phyloP scores from a whole-genome alignment of 768 basidiomycete genomes.

The Xerocomellus dryophilus region DNA sequence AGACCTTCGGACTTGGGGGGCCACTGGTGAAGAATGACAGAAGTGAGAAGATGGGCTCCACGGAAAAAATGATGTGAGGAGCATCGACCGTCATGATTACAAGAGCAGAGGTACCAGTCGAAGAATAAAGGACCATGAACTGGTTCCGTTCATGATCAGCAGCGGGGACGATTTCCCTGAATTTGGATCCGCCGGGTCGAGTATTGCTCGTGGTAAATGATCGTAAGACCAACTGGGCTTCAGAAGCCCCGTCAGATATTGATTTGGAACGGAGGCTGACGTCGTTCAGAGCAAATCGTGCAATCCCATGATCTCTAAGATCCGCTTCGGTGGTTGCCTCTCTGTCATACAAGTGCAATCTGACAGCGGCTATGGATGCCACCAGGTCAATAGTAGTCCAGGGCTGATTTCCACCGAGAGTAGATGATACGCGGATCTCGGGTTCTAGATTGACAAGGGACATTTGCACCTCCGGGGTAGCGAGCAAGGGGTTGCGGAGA shows the following conservation, averaged over 20 bases:
- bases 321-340: slow-evolving; percentile 53
- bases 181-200: slow-evolving; percentile 73
- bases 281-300: slow-evolving; percentile 77
- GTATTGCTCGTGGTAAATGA: slow-evolving; percentile 93
- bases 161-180: slow-evolving; percentile 93
- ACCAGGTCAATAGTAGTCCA: slow-evolving; percentile 74
- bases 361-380: slow-evolving; percentile 66
- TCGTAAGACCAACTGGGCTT: slow-evolving; percentile 83
- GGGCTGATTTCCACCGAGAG: slow-evolving; percentile 27
- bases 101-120: slow-evolving; percentile 63
- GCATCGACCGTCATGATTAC: slow-evolving; percentile 88
- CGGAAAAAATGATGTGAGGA: slow-evolving; percentile 86
- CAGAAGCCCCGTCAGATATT: slow-evolving; percentile 77
- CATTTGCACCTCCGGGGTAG: slow-evolving; percentile 1
- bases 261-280: slow-evolving; percentile 77
- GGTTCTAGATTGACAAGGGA: slow-evolving; percentile 41
- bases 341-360: slow-evolving; percentile 82
- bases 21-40: slow-evolving; percentile 77
- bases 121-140: slow-evolving; percentile 89
- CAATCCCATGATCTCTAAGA: slow-evolving; percentile 78
- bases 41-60: slow-evolving; percentile 89
- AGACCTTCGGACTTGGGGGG: slow-evolving; percentile 30
- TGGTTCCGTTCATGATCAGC: slow-evolving; percentile 86
- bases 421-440: slow-evolving; percentile 44
- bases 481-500: neutral